These are phyloP conservation scores for Begonia masoniana DNA, from an alignment of 306 rosid genomes.

Conservation along the genomic window DNA sequence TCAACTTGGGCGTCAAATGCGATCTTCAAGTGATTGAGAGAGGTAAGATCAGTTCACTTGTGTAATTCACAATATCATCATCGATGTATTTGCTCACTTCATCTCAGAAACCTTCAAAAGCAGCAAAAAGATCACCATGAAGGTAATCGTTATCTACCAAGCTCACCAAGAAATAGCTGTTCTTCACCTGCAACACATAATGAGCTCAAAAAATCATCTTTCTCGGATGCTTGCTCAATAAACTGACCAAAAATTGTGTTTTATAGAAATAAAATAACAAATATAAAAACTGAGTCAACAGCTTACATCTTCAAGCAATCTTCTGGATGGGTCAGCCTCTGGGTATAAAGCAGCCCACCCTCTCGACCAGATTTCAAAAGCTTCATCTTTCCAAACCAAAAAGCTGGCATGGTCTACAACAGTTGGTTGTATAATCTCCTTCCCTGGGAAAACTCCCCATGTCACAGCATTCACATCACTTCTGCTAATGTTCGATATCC, in stretches of 20 bases:
- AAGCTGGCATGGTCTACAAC: constrained; percentile 89
- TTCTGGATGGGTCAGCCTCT: constrained; percentile 62
- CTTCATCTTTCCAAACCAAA: constrained; percentile 88
- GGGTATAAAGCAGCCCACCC: constrained; percentile 78
- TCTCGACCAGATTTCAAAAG: constrained; percentile 86
- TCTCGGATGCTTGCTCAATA: neutral
- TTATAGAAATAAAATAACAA: neutral
- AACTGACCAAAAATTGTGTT: neutral
- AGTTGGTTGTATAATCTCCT: constrained; percentile 91
- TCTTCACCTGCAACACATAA: constrained; percentile 42
- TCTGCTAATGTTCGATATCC: constrained; percentile 59
- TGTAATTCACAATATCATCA: no score
- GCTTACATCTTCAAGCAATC: constrained; percentile 73
- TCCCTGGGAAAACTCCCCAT: constrained; percentile 96
- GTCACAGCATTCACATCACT: constrained; percentile 85
- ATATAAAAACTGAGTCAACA: no score
- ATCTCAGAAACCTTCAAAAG: constrained; percentile 43
- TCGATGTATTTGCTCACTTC: neutral
- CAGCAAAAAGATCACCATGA: constrained; percentile 54
- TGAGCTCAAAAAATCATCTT: constrained; percentile 2
- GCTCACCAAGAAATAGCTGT: constrained; percentile 78
- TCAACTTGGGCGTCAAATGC: no score
- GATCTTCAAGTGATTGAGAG: no score
- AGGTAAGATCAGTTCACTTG: no score
- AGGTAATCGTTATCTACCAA: constrained; percentile 83